Conservation (phyloP, 2,329 filamentous ascomycete genomes). For the Colletotrichum sp. region DNA sequence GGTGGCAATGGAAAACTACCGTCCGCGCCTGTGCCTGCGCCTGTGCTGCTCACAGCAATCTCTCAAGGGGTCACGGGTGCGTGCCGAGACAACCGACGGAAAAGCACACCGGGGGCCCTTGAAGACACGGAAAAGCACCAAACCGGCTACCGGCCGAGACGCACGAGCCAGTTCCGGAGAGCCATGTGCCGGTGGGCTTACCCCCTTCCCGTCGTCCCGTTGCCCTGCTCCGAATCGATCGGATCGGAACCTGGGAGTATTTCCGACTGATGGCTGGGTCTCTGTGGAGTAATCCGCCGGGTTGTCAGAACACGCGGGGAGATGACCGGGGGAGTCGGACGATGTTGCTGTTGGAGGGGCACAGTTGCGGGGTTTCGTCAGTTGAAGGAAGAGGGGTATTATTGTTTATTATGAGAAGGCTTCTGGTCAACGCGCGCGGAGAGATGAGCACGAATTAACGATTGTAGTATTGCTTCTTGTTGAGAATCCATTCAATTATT, state of each 20-base stretch:
- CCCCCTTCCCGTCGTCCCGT: not conserved
- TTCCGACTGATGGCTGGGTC: not conserved
- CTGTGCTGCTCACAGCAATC: not conserved
- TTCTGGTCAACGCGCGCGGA: not conserved
- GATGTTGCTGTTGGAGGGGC: not conserved
- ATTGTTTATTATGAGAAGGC: not conserved
- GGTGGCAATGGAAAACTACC: not conserved
- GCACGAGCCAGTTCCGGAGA: not conserved
- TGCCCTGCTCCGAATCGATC: not conserved
- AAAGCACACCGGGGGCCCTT: not conserved
- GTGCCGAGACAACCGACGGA: conserved; percentile 16
- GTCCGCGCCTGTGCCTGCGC: not conserved
- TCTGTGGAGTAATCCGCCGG: not conserved
- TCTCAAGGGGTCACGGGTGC: not conserved
- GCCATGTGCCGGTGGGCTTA: not conserved
- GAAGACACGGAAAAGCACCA: conserved; percentile 4
- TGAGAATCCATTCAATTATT: not conserved
- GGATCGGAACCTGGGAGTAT: not conserved
- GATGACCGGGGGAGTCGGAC: not conserved
- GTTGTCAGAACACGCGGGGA: not conserved
- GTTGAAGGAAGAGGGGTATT: not conserved
- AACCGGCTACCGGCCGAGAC: not conserved
- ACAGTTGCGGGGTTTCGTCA: not conserved
- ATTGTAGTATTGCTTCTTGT: not conserved
- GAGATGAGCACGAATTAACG: too few relatives aligned